These are phyloP conservation scores for Gnaphalium uliginosum DNA, from an alignment of 129 eudicot species.

Conservation along the genomic window DNA sequence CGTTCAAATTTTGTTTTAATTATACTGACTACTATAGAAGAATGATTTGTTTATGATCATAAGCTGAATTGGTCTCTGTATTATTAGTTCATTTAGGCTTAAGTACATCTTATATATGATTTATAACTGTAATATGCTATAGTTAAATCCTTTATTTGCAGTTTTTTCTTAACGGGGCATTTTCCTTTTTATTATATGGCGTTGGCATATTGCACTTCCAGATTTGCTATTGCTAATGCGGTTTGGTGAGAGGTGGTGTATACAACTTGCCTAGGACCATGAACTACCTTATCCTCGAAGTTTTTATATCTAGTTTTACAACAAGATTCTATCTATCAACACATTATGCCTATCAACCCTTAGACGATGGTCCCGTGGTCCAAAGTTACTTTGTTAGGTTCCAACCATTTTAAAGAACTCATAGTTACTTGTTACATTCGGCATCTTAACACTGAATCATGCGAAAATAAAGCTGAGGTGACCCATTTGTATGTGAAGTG, in stretches of 20 bases:
- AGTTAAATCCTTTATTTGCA: not conserved
- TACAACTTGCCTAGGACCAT: slow-evolving; percentile 24
- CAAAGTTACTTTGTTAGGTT: slow-evolving; percentile 21
- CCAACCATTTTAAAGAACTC: slow-evolving; percentile 5
- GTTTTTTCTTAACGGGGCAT: not conserved
- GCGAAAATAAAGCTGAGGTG: not conserved
- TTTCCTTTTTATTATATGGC: not conserved
- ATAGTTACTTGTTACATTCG: not conserved
- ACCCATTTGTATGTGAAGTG: not conserved
- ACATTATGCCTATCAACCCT: slow-evolving; percentile 17
- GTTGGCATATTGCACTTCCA: not conserved
- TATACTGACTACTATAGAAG: not conserved
- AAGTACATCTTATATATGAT: slow-evolving; percentile 14
- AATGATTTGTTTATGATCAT: slow-evolving; percentile 25
- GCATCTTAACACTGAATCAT: slow-evolving; percentile 1
- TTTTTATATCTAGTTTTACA: not conserved
- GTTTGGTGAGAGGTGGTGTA: slow-evolving; percentile 23
- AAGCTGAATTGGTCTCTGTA: slow-evolving; percentile 12
- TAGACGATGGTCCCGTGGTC: slow-evolving; percentile 25
- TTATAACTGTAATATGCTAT: not conserved
- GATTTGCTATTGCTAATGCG: not conserved
- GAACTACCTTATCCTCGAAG: slow-evolving; percentile 24
- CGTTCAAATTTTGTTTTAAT: not conserved
- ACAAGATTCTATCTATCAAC: slow-evolving; percentile 16
- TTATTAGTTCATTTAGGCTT: not conserved